Evolutionary conservation across 1,139 yeast species (phyloP).

Genomic region (Torulaspora pretoriensis): DNA sequence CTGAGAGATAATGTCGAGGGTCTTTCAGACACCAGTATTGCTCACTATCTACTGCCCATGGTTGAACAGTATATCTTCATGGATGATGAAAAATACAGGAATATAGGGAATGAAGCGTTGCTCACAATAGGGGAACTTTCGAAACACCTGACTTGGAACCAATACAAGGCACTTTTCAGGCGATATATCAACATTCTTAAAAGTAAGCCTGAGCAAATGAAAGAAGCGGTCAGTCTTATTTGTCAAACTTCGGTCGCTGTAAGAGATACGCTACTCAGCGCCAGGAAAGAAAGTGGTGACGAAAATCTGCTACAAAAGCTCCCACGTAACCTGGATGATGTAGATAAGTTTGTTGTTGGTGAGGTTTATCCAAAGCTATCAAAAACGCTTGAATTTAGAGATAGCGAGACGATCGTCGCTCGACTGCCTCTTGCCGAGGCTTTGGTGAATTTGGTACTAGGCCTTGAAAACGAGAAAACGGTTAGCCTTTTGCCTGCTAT

Average conservation of each 20-base stretch:
- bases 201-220: constrained; percentile 49
- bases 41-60: constrained; percentile 80
- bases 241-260: constrained; percentile 62
- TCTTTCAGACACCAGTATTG: constrained; percentile 55
- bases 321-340: constrained; percentile 41
- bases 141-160: constrained; percentile 67
- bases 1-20: constrained; percentile 43
- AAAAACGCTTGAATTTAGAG: constrained; percentile 55
- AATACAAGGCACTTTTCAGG: constrained; percentile 68
- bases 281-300: constrained; percentile 17
- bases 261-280: constrained; percentile 31
- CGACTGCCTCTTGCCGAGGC: constrained; percentile 84
- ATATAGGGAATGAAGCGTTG: constrained; percentile 70
- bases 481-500: constrained; percentile 70
- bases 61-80: constrained; percentile 71
- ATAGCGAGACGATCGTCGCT: constrained; percentile 71
- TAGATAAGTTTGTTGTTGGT: constrained; percentile 51
- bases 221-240: constrained; percentile 58
- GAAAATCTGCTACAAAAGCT: constrained; percentile 31
- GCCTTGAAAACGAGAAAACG: constrained; percentile 56
- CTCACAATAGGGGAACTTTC: constrained; percentile 58
- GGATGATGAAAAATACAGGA: constrained; percentile 53
- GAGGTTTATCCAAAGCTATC: constrained; percentile 63
- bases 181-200: constrained; percentile 62
- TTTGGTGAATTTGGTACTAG: constrained; percentile 61